Evolutionary conservation across 805 yeast genomes (phyloP), one percentile per base, ranked within the genome.

Genomic region (Metschnikowia koreensis): DNA sequence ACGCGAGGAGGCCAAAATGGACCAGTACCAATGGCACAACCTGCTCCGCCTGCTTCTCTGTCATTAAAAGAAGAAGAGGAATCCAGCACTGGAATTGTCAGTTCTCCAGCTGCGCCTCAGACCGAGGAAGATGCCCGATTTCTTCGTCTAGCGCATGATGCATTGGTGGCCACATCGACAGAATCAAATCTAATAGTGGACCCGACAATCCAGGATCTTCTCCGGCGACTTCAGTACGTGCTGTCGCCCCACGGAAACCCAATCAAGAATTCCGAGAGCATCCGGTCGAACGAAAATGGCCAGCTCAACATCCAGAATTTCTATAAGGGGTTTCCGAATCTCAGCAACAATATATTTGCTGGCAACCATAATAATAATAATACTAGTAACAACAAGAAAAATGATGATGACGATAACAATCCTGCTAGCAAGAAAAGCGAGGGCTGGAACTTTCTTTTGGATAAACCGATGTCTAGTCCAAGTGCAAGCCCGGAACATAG

Each of bases 161-260:
- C 85, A 2, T 69, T 80, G 15, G 82, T 79, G 11, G 81, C 82
- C 27, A 77, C 82, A 0, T 76, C 77, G 11, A 61, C 58, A 10
- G 75, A 80, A 2, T 74, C 75, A 54, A 60, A 60, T 26, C 58
- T 57, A 47, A 68, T 77, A 26, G 79, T 83, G 7, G 89, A 83
- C 62, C 88, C 89, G 5, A 82, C 88, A 0, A 81, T 83, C 27
- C 67, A 79, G 55, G 86, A 81, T 60, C 69, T 83, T n/a, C 66
- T 83, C 47, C 74, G 76, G 57, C 65, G 89, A 48, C 70, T 83
- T 41, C 87, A 83, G 60, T 83, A 83, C 58, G 81, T 81, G 7
- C 67, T 74, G 48, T 73, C 83, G 29, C 85, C 86, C 3, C 85
- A 81, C 63, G 86, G 86, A 1, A 81, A 82, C 43, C 73, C 63